phyloP scores from a whole-genome alignment of 2,329 filamentous ascomycete genomes.

The Botrytis tulipae region DNA sequence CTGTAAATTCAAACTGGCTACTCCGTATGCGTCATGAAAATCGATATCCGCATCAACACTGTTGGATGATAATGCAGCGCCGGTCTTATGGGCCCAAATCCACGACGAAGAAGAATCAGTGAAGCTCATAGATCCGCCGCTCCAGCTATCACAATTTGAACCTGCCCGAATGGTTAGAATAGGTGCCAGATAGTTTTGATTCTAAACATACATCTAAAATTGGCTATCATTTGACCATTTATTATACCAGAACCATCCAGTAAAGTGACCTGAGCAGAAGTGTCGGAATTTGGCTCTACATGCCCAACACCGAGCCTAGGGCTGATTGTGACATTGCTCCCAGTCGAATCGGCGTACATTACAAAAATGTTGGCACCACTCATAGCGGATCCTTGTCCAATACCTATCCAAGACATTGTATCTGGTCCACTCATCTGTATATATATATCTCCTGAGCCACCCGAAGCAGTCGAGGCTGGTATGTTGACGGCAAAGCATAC shows the following conservation, averaged over 20 bases:
- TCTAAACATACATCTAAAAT: slow-evolving; percentile 49
- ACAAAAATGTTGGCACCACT: slow-evolving; percentile 56
- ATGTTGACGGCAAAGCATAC: slow-evolving; percentile 52
- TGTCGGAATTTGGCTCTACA: slow-evolving; percentile 44
- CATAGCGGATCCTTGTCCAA: slow-evolving; percentile 57
- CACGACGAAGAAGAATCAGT: slow-evolving; percentile 45
- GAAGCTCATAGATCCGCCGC: slow-evolving; percentile 51
- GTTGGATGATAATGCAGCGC: slow-evolving; percentile 48
- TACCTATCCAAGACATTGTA: slow-evolving; percentile 51
- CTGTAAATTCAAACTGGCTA: slow-evolving; percentile 48
- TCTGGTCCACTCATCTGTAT: slow-evolving; percentile 56
- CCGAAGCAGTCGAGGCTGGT: slow-evolving; percentile 50
- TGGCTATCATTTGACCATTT: slow-evolving; percentile 53
- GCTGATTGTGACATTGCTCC: slow-evolving; percentile 57
- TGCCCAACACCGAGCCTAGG: slow-evolving; percentile 49
- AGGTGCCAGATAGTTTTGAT: background rate
- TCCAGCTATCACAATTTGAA: slow-evolving; percentile 53
- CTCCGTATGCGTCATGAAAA: slow-evolving; percentile 45
- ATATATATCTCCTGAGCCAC: slow-evolving; percentile 54
- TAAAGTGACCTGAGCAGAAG: slow-evolving; percentile 45
- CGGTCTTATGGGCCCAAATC: slow-evolving; percentile 50
- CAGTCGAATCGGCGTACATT: slow-evolving; percentile 51
- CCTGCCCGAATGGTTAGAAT: slow-evolving; percentile 36
- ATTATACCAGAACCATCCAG: slow-evolving; percentile 53
- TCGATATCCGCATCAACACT: slow-evolving; percentile 44